phyloP scores from a whole-genome alignment of 768 basidiomycete genomes.

The Calocybe gangraenosa region DNA sequence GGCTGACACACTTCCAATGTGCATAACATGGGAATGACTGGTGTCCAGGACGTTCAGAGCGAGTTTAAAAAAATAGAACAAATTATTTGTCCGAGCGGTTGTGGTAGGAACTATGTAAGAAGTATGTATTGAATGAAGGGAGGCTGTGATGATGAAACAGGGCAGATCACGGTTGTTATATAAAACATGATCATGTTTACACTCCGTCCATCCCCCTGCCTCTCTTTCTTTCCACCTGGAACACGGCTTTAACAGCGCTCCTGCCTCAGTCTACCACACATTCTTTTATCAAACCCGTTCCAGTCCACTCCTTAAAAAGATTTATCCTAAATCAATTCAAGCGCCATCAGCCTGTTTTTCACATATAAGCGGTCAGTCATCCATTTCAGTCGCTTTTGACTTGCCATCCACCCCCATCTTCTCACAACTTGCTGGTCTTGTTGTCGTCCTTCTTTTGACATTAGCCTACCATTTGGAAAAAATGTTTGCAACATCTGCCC shows the following conservation, averaged over 20 bases:
- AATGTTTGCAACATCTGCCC: slow-evolving; percentile 36
- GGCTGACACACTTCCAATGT: too few species aligned
- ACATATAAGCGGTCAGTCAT: slow-evolving; percentile 4
- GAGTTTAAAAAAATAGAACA: too few species aligned
- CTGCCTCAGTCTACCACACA: slow-evolving; percentile 2
- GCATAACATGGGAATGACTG: too few species aligned
- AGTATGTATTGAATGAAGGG: background rate
- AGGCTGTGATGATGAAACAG: slow-evolving; percentile 13
- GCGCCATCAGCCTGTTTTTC: background rate
- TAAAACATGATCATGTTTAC: slow-evolving; percentile 6
- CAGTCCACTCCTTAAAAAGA: slow-evolving; percentile 12
- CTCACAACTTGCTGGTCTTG: slow-evolving; percentile 12
- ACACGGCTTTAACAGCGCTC: background rate
- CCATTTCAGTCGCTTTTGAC: background rate
- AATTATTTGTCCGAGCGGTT: too few species aligned
- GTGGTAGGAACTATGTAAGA: too few species aligned
- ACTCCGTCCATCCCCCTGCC: background rate
- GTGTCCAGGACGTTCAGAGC: too few species aligned
- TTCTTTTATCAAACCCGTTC: background rate
- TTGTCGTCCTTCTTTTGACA: slow-evolving; percentile 6
- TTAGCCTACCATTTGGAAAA: slow-evolving; percentile 9
- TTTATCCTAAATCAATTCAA: slow-evolving; percentile 2
- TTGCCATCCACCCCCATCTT: slow-evolving; percentile 7
- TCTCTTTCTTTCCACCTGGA: background rate
- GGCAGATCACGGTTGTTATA: slow-evolving; percentile 4